Conservation (phyloP, 2,329 filamentous ascomycete species). For the Fusarium zealandicum region DNA sequence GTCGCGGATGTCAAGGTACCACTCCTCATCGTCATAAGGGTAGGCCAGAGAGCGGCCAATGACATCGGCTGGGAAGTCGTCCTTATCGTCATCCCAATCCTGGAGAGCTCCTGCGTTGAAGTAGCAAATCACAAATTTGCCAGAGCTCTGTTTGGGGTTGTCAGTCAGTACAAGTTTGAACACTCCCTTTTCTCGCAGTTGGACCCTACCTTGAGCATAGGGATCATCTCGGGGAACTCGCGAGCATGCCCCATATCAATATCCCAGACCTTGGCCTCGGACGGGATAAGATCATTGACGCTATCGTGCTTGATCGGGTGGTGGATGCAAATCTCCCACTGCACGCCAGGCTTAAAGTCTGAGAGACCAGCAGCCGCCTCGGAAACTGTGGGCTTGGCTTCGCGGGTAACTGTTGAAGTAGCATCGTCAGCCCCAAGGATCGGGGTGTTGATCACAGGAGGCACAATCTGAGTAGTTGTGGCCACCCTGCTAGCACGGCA, state of each 20-base stretch:
- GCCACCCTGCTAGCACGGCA: slow-evolving; percentile 8
- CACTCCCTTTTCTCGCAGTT: neutral
- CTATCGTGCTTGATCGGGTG: slow-evolving; percentile 42
- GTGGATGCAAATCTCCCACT: slow-evolving; percentile 44
- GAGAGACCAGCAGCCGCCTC: slow-evolving; percentile 1
- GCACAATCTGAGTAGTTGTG: neutral
- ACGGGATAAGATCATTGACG: slow-evolving; percentile 37
- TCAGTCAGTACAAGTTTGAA: neutral
- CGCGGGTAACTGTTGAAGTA: neutral
- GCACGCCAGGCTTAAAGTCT: slow-evolving; percentile 41
- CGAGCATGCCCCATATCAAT: slow-evolving; percentile 43
- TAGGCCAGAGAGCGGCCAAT: slow-evolving; percentile 38
- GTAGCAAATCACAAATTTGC: slow-evolving; percentile 47
- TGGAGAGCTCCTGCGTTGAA: slow-evolving; percentile 46
- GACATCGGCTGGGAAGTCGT: slow-evolving; percentile 36
- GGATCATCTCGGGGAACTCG: slow-evolving; percentile 39
- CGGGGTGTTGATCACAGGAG: neutral
- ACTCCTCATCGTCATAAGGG: slow-evolving; percentile 41
- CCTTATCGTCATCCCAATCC: slow-evolving; percentile 40
- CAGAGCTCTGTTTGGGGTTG: slow-evolving; percentile 21
- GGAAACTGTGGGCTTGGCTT: slow-evolving; percentile 5
- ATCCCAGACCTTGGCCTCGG: slow-evolving; percentile 43
- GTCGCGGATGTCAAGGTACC: slow-evolving; percentile 43
- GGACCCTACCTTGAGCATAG: slow-evolving; percentile 40
- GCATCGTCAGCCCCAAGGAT: neutral